phyloP scores from a whole-genome alignment of 768 basidiomycete species.

The Leucogyrophana mollusca region DNA sequence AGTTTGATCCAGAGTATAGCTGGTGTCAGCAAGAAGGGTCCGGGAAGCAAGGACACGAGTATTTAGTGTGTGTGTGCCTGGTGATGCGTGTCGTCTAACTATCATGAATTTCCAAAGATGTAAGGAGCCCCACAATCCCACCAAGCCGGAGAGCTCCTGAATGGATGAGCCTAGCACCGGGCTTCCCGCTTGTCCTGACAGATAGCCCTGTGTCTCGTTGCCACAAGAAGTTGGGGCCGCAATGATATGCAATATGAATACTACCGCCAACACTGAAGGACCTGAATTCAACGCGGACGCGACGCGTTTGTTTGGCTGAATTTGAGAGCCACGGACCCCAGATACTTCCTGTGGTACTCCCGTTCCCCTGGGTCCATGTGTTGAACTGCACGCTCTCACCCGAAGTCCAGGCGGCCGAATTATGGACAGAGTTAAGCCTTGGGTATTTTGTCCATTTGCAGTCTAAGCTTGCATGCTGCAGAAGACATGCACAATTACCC shows the following conservation, averaged over 20 bases:
- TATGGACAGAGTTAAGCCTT: background rate
- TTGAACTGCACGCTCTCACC: too few relatives aligned
- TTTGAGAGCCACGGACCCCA: slow-evolving; percentile 17
- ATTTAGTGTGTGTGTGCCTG: slow-evolving; percentile 26
- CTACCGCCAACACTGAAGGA: background rate
- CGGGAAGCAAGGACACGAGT: slow-evolving; percentile 39
- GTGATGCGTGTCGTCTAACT: too few relatives aligned
- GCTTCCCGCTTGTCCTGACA: background rate
- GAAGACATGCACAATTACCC: slow-evolving; percentile 8
- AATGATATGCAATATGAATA: background rate
- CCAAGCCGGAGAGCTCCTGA: too few relatives aligned
- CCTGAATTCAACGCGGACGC: slow-evolving; percentile 31
- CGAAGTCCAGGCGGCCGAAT: slow-evolving; percentile 5
- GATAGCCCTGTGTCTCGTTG: too few relatives aligned
- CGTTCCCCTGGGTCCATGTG: too few relatives aligned
- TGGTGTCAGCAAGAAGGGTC: slow-evolving; percentile 32
- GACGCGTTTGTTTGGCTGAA: slow-evolving; percentile 49
- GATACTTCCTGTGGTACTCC: slow-evolving; percentile 1
- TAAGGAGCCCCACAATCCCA: too few relatives aligned
- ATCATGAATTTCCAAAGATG: too few relatives aligned
- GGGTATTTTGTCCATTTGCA: background rate
- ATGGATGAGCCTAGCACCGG: too few relatives aligned
- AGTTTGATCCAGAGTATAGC: slow-evolving; percentile 70
- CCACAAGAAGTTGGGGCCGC: background rate
- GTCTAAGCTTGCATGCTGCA: background rate